phyloP scores from a whole-genome alignment of 1,284 basidiomycete genomes.

The Hemileia vastatrix region DNA sequence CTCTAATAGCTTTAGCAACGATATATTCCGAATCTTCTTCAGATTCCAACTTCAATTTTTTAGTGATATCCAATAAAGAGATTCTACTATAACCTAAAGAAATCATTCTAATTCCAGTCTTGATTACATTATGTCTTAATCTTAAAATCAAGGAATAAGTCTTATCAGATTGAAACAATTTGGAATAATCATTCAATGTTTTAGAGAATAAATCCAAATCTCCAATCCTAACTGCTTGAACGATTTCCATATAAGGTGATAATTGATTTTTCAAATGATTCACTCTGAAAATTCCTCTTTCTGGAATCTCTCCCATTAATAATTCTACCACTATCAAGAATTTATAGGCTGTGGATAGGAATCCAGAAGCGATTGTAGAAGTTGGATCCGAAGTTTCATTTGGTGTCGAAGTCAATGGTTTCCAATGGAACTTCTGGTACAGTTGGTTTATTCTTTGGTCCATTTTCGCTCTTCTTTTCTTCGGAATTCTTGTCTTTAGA shows the following conservation, averaged over 20 bases:
- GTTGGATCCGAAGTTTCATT: no score
- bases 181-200: constrained; percentile 66
- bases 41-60: constrained; percentile 88
- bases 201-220: constrained; percentile 84
- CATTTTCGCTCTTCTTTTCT: constrained; percentile 26
- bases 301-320: constrained; percentile 95
- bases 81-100: constrained; percentile 92
- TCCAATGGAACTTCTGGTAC: no score
- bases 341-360: constrained; percentile 83
- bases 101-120: constrained; percentile 90
- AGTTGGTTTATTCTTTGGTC: no score
- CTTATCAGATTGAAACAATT: constrained; percentile 72
- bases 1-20: constrained; percentile 93
- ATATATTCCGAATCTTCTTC: constrained; percentile 99
- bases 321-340: constrained; percentile 89
- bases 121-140: constrained; percentile 97
- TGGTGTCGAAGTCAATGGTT: no score
- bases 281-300: constrained; percentile 79
- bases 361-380: constrained; percentile 78
- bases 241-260: constrained; percentile 87
- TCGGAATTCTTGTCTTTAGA: not conserved
- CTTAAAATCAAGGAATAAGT: constrained; percentile 87
- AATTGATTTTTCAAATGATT: constrained; percentile 80
- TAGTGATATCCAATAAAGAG: constrained; percentile 86
- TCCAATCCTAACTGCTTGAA: constrained; percentile 93